Evolutionary conservation across 2,329 filamentous ascomycete species (phyloP).

Genomic region (Fusarium incarnatum): DNA sequence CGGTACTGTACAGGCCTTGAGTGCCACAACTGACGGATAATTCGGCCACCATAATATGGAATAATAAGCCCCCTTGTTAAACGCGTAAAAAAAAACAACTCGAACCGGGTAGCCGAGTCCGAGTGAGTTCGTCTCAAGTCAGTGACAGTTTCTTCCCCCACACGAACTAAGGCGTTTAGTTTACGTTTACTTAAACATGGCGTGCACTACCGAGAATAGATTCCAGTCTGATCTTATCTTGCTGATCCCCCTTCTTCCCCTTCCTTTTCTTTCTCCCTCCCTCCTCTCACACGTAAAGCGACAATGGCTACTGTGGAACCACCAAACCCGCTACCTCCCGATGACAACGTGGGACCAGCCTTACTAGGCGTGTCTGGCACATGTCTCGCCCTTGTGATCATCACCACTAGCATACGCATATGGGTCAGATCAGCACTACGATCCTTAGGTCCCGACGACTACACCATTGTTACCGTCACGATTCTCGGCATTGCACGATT

Average conservation of each 20-base stretch:
- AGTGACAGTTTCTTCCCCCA: not conserved
- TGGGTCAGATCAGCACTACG: conserved; percentile 48
- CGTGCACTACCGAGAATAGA: not conserved
- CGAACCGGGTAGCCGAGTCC: not conserved
- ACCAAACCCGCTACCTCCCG: conserved; percentile 51
- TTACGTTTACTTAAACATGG: conserved; percentile 9
- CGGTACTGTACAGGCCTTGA: not conserved
- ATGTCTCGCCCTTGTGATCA: conserved; percentile 49
- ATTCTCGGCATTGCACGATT: conserved; percentile 49
- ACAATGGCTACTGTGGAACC: conserved; percentile 30
- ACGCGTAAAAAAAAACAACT: not conserved
- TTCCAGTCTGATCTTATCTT: not conserved
- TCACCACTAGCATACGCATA: conserved; percentile 50
- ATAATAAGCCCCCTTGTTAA: not conserved
- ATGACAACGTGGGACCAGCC: conserved; percentile 49
- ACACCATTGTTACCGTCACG: conserved; percentile 49
- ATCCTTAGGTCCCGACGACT: conserved; percentile 54
- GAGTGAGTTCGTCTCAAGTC: not conserved
- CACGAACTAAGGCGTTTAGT: not conserved
- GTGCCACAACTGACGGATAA: not conserved
- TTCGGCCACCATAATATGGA: not conserved
- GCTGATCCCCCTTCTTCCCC: not conserved
- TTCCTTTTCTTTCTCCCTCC: not conserved
- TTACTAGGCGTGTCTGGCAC: conserved; percentile 50
- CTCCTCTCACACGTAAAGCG: not conserved